phyloP scores from a whole-genome alignment of 2,329 filamentous ascomycete genomes.

The Monilinia polystroma region DNA sequence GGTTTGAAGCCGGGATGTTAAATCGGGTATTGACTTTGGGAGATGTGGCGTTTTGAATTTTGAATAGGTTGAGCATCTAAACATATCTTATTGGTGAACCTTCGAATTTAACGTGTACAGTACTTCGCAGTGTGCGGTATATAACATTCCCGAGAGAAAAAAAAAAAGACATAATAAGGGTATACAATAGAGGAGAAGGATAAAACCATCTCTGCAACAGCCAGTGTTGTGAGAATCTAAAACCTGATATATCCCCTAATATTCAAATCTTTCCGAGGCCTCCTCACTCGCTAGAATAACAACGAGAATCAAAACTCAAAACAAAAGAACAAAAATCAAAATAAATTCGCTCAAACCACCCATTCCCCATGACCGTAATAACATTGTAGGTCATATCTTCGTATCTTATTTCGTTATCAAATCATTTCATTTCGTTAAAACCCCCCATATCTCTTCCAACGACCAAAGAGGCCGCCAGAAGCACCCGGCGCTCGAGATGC shows the following conservation, averaged over 20 bases:
- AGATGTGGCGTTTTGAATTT: neutral
- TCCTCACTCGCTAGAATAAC: conserved; percentile 11
- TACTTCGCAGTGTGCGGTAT: neutral
- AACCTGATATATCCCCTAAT: neutral
- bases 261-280: conserved; percentile 4
- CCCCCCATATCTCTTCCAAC: conserved; percentile 38
- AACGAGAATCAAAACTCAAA: conserved; percentile 2
- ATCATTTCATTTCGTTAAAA: conserved; percentile 26
- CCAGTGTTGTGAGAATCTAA: conserved; percentile 3
- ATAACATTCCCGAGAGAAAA: neutral
- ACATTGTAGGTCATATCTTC: conserved; percentile 19
- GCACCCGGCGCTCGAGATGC: conserved; percentile 61
- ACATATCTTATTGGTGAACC: conserved; percentile 10
- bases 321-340: conserved; percentile 6
- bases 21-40: neutral
- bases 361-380: neutral
- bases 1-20: neutral
- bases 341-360: conserved; percentile 10
- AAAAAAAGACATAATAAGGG: conserved; percentile 19
- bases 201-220: neutral
- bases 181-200: conserved; percentile 22
- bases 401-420: conserved; percentile 21
- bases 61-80: neutral
- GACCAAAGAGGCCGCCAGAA: conserved; percentile 60
- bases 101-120: conserved; percentile 3